phyloP scores from a whole-genome alignment of 2,329 filamentous ascomycete species.

The Sclerotinia subarctica region DNA sequence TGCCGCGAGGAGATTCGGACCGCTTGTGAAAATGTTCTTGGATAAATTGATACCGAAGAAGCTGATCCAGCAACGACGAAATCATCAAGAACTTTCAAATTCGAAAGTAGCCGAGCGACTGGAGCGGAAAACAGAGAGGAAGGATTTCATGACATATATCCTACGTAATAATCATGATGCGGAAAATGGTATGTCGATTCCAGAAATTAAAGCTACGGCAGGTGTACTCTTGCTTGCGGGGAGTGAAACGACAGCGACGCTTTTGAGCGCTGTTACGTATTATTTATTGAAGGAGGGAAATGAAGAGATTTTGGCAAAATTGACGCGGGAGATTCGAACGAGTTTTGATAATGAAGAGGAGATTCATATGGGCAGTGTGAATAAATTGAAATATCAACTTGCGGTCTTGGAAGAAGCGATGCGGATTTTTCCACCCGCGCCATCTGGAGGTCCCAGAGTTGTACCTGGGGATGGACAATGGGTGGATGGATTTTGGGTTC shows the following conservation, averaged over 20 bases:
- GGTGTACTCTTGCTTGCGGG: slow-evolving; percentile 22
- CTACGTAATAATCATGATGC: slow-evolving; percentile 23
- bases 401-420: slow-evolving; percentile 18
- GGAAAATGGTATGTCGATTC: slow-evolving; percentile 26
- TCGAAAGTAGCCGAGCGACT: slow-evolving; percentile 24
- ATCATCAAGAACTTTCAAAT: slow-evolving; percentile 26
- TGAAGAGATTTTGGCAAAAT: slow-evolving; percentile 29
- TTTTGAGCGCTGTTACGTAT: slow-evolving; percentile 24
- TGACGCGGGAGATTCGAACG: slow-evolving; percentile 43
- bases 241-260: slow-evolving; percentile 25
- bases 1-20: slow-evolving; percentile 25
- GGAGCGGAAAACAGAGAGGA: slow-evolving; percentile 33
- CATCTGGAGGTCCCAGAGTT: neutral
- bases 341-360: slow-evolving; percentile 41
- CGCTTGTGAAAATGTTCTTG: slow-evolving; percentile 19
- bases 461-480: slow-evolving; percentile 4
- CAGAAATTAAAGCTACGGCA: slow-evolving; percentile 21
- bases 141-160: slow-evolving; percentile 39
- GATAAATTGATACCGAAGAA: slow-evolving; percentile 18
- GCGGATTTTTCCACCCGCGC: slow-evolving; percentile 18
- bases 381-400: slow-evolving; percentile 12
- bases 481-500: slow-evolving; percentile 18
- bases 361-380: slow-evolving; percentile 39
- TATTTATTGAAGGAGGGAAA: slow-evolving; percentile 37
- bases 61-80: slow-evolving; percentile 21